These are phyloP conservation scores for Xylariaceae sp. DNA, from an alignment of 2,329 filamentous ascomycete species.

Conservation along the genomic window DNA sequence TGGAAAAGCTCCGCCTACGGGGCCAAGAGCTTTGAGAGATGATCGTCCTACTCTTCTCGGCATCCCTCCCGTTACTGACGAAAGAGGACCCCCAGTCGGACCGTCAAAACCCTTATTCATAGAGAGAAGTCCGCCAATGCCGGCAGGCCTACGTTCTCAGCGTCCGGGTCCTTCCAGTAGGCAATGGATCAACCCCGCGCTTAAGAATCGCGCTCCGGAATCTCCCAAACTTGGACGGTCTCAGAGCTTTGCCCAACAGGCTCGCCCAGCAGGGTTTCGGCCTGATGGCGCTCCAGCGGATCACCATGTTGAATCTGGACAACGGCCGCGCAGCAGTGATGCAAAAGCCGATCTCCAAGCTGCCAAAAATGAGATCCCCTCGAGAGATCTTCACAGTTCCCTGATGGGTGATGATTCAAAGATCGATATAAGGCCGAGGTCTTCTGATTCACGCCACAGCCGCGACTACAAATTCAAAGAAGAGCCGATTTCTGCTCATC, in stretches of 20 bases:
- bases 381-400: slow-evolving; percentile 18
- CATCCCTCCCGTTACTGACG: slow-evolving; percentile 35
- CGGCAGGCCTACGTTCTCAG: slow-evolving; percentile 51
- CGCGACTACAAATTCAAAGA: slow-evolving; percentile 22
- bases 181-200: slow-evolving; percentile 55
- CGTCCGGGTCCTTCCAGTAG: slow-evolving; percentile 51
- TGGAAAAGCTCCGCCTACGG: slow-evolving; percentile 51
- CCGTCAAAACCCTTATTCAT: slow-evolving; percentile 40
- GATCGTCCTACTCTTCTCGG: slow-evolving; percentile 47
- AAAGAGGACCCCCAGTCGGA: slow-evolving; percentile 36
- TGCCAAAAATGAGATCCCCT: slow-evolving; percentile 16
- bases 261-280: slow-evolving; percentile 32
- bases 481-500: slow-evolving; percentile 8
- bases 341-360: slow-evolving; percentile 41
- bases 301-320: slow-evolving; percentile 40
- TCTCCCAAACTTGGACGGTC: slow-evolving; percentile 50
- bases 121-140: slow-evolving; percentile 46
- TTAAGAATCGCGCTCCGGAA: slow-evolving; percentile 47
- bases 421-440: slow-evolving; percentile 21
- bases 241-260: slow-evolving; percentile 46
- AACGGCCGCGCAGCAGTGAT: slow-evolving; percentile 51
- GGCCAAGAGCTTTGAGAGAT: slow-evolving; percentile 47
- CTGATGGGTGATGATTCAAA: slow-evolving; percentile 17
- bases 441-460: slow-evolving; percentile 22
- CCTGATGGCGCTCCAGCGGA: slow-evolving; percentile 35